A percentile compares a stretch with the other conserved stretches of the same genome.
These are phyloP conservation scores for Solanum ahanhuiri DNA, from an alignment of 257 asterid species.

Conservation along the genomic window DNA sequence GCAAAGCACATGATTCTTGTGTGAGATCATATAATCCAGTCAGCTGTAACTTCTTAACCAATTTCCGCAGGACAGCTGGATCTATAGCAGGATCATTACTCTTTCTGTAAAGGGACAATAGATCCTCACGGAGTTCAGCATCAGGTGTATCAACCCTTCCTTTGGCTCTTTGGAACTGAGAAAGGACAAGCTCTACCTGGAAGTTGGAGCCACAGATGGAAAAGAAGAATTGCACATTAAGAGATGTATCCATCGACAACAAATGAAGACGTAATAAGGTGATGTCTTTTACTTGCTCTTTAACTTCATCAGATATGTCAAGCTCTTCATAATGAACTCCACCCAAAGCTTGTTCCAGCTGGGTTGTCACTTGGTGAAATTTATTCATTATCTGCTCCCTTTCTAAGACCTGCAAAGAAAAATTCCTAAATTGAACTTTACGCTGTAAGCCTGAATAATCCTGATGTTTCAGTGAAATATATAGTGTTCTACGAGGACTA, in stretches of 20 bases:
- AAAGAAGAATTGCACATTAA: background rate
- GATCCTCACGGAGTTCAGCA: slow-evolving; percentile 65
- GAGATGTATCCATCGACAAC: background rate
- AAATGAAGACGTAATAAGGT: background rate
- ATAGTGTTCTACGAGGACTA: background rate
- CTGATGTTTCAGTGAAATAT: background rate
- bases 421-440: slow-evolving; percentile 2
- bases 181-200: slow-evolving; percentile 94
- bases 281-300: slow-evolving; percentile 62
- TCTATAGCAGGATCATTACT: slow-evolving; percentile 33
- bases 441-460: background rate
- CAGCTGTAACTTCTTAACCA: slow-evolving; percentile 77
- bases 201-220: background rate
- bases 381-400: slow-evolving; percentile 61
- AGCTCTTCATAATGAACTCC: slow-evolving; percentile 70
- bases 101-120: slow-evolving; percentile 43
- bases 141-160: slow-evolving; percentile 82
- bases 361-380: slow-evolving; percentile 71
- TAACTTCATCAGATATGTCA: slow-evolving; percentile 91
- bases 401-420: slow-evolving; percentile 67
- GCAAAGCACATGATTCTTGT: slow-evolving; percentile 94
- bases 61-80: slow-evolving; percentile 41
- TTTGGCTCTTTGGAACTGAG: slow-evolving; percentile 96
- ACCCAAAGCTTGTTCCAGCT: slow-evolving; percentile 75
- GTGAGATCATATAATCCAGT: slow-evolving; percentile 70